Percentiles rank a stretch among this genome's conserved stretches.
Conservation (phyloP, 1,284 basidiomycete species). For the Sporisorium graminicola region DNA sequence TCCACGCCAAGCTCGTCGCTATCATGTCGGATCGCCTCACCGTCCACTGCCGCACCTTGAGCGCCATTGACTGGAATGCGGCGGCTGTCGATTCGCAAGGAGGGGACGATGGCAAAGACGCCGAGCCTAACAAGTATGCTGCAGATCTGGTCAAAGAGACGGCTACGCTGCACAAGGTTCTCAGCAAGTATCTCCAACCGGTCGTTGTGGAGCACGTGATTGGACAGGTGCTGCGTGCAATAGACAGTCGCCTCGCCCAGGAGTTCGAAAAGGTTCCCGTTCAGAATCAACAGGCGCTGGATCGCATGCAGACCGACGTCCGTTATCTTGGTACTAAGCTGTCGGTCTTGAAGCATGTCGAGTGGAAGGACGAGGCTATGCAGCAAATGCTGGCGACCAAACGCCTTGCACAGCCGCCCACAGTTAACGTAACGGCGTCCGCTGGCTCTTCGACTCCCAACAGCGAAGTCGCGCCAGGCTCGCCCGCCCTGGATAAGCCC, state of each 20-base stretch:
- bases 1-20: conserved; percentile 94
- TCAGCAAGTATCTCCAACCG: conserved; percentile 83
- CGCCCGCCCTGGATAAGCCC: conserved; percentile 35
- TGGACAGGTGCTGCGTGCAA: conserved; percentile 56
- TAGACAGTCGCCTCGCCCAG: conserved; percentile 56
- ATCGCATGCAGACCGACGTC: conserved; percentile 49
- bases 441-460: conserved; percentile 32
- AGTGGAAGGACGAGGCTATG: conserved; percentile 57
- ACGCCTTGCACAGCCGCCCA: conserved; percentile 17
- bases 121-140: conserved; percentile 81
- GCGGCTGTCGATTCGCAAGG: conserved; percentile 2
- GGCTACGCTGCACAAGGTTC: conserved; percentile 93
- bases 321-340: conserved; percentile 58
- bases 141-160: conserved; percentile 94
- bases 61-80: conserved; percentile 69
- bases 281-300: conserved; percentile 35
- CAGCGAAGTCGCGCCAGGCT: conserved; percentile 30
- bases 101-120: conserved; percentile 8
- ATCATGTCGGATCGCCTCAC: conserved; percentile 97
- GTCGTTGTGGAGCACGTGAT: conserved; percentile 58
- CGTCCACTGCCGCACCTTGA: conserved; percentile 84
- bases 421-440: conserved; percentile 22
- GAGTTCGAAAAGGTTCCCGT: conserved; percentile 58
- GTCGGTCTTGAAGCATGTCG: conserved; percentile 49
- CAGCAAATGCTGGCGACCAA: conserved; percentile 43